Evolutionary conservation across 2,329 filamentous ascomycete species (phyloP), one percentile per base, ranked within the genome.

Genomic region (Coniochaeta pulveracea): DNA sequence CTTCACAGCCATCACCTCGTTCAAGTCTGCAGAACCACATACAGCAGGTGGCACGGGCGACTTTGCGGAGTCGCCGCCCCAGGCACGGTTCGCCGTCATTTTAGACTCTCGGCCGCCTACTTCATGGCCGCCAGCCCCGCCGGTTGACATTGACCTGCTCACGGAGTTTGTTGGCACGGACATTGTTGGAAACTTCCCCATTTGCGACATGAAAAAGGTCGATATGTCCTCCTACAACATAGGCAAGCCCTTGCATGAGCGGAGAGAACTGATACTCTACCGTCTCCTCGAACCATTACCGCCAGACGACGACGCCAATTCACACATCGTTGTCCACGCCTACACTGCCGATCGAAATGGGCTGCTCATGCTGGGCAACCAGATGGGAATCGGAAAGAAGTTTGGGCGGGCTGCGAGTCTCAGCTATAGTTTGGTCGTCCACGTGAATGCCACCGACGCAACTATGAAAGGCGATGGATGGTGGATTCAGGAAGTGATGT

Each of bases 321-420:
- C 51, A 7, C 66, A 72, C 41, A 52, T 69, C 6, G 46, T 61
- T 1, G 58, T 57, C 14, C 69, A 72, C 40, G 64, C 67, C 0
- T 72, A 58, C 40, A 63, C 61, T 30, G 61, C 63, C 0, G 69
- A 73, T 38, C 55, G 67, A n/a, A 73, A 72, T 36, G 64, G 67
- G 1, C 46, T 72, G 18, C 51, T 71, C 22, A 69, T 70, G 64
- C 45, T 61, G 5, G 60, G 52, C 4, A 66, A 70, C 40, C 57
- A 70, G 21, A 43, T 66, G 3, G 66, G 61, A 4, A 63, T 66
- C 19, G 66, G 64, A 0, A 51, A 47, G 41, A 49, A 51, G 10
- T 38, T 66, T 4, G 60, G 53, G 3, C 47, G 55, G 10, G 61
- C 57, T 2, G 64, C 63, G 3, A 68, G 55, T 22, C 42, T 73